Evolutionary conservation across 257 asterid species (phyloP), one percentile per base, ranked within the genome.

Genomic region (Nicotiana knightiana): DNA sequence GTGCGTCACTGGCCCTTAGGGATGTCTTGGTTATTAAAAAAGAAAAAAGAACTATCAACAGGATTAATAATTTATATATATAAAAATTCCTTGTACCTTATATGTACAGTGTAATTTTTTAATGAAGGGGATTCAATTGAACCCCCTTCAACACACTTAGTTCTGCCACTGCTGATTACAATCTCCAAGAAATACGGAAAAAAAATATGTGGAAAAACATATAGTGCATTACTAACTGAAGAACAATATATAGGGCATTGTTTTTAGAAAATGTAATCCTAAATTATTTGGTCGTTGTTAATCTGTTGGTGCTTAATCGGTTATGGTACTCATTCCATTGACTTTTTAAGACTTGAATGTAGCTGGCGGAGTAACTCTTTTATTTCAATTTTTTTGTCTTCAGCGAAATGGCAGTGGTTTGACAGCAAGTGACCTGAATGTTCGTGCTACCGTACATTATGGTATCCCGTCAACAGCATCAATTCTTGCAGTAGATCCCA

Each of bases 381-480:
- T 59, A 39, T 62, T 53, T 28, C 75, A 58, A 21, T 46, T 13
- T 6, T 62, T 81, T 80, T 59, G 21, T 67, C 77, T 88, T 85
- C 89, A 94, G 97, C 85, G 85, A 54, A 89, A 79, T 59, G 88
- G 82, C 77, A 83, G 91, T 79, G 85, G 75, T 81, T 75, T 91
- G 82, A 84, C 90, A 68, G 68, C 97, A 43, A 90, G 86, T n/a
- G 96, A 93, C 81, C 62, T 94, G 87, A 89, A 87, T 84, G 63
- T 93, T 71, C 92, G 90, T 81, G 79, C 90, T 80, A 83, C 87
- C 86, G 89, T 92, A 80, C 98, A 94, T 85, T 93, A 94, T 85
- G 98, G 98, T 63, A 83, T 94, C 76, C 98, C 97, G 10, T 88
- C 93, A 37, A 91, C 97, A 33, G 92, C 98, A 32, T 93, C 97